Base-by-base conservation (phyloP, 495 filamentous ascomycete species). In the Hypoxylon fuscum region DNA sequence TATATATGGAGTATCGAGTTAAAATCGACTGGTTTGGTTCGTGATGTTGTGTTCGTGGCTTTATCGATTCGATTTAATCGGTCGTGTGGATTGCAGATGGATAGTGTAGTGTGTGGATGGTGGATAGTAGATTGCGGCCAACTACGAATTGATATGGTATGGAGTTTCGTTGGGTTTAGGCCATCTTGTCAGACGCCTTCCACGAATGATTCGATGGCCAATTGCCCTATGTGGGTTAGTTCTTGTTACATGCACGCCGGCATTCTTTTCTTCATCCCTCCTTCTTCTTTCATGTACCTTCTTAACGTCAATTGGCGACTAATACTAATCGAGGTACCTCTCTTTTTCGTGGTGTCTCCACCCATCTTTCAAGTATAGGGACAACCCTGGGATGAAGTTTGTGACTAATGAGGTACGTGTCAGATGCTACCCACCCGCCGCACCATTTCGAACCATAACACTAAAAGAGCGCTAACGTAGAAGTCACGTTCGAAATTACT, bases 191-290 rank as follows among this genome's bases (percentile, higher is more conserved):
- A 53, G 50, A 51, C 27, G 50, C 55, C 44, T 35, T 55, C 46
- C 46, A 47, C 40, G 22, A 64, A 48, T 45, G 22, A 15, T 62
- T 45, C 45, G 49, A 34, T 54, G 62, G 43, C 34, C 62, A 48
- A 57, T 46, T 54, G 34, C 58, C 63, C 63, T 17, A 48, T 2
- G 29, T 44, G 37, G 63, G 63, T 58, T 62, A 62, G 57, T 54
- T 53, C 40, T 44, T 40, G 52, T 66, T 66, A 62, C 63, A 66
- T 66, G 47, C n/a, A n/a, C n/a, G 47, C 48, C 42, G 47, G 57
- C 62, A 60, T 34, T 52, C 61, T 57, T 55, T 58, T n/a, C n/a
- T 4, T 34, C 54, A 48, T 50, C 38, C 12, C n/a, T 40, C 35
- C 15, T 34, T 18, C 18, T 34, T 49, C 35, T 9, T 15, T 15